A percentile compares a stretch with the other conserved stretches of the same genome.
Conservation (phyloP, 2,329 filamentous ascomycete genomes). For the Podosphaera leucotricha region DNA sequence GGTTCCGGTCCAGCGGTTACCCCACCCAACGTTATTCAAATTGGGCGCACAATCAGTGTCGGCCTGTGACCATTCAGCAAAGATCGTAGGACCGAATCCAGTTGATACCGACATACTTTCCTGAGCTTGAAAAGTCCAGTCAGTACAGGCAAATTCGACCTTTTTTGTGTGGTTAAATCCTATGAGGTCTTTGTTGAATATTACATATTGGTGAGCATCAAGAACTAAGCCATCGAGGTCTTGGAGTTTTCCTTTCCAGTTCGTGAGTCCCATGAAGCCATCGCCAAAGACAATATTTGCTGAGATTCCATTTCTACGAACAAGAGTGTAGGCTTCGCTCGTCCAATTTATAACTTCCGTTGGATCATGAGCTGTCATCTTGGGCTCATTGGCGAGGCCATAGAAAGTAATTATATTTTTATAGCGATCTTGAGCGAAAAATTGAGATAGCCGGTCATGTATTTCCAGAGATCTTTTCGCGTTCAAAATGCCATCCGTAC, state of each 20-base stretch:
- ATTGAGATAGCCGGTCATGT: conserved; percentile 64
- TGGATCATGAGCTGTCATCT: conserved; percentile 48
- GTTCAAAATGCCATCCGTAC: conserved; percentile 57
- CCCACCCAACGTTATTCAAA: conserved; percentile 73
- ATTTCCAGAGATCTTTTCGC: conserved; percentile 63
- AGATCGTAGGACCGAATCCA: conserved; percentile 80
- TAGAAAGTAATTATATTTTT: conserved; percentile 81
- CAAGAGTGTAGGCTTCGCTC: conserved; percentile 40
- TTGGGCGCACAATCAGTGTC: conserved; percentile 79
- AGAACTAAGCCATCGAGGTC: conserved; percentile 46
- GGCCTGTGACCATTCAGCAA: conserved; percentile 92
- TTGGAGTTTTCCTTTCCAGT: conserved; percentile 70
- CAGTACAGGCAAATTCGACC: conserved; percentile 59
- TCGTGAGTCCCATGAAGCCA: conserved; percentile 73
- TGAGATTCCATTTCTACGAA: conserved; percentile 54
- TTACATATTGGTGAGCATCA: conserved; percentile 94
- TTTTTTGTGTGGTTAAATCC: conserved; percentile 60
- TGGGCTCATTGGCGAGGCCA: conserved; percentile 81
- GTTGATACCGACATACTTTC: conserved; percentile 19
- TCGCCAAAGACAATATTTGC: conserved; percentile 68
- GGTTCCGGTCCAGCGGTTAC: conserved; percentile 80
- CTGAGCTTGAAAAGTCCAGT: conserved; percentile 29
- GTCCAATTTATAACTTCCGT: conserved; percentile 57
- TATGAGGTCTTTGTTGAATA: conserved; percentile 81
- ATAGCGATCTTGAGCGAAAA: conserved; percentile 86